phyloP scores from a whole-genome alignment of 2,329 filamentous ascomycete genomes.

The Graphiopsis chlorocephala region DNA sequence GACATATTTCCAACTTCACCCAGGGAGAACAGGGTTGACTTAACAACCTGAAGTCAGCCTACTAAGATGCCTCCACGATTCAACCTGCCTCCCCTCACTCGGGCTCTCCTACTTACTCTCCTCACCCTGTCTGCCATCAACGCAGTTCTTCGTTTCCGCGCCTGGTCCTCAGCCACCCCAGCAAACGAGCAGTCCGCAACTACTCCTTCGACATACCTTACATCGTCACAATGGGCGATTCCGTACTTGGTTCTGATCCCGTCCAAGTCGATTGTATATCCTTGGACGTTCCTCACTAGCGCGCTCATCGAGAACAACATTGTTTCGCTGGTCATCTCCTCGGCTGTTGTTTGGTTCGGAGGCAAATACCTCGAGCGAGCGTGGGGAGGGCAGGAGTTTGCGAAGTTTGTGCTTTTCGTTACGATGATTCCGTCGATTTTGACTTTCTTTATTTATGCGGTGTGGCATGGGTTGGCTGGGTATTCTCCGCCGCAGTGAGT shows the following conservation, averaged over 20 bases:
- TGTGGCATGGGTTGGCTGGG: conserved; percentile 66
- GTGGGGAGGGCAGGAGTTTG: conserved; percentile 89
- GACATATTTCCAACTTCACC: conserved; percentile 4
- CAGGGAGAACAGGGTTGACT: not conserved
- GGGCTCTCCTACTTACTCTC: conserved; percentile 72
- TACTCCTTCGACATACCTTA: conserved; percentile 36
- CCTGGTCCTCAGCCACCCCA: conserved; percentile 50
- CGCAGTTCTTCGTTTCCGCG: conserved; percentile 70
- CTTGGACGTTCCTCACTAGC: conserved; percentile 86
- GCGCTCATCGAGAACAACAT: conserved; percentile 92
- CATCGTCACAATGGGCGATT: conserved; percentile 39
- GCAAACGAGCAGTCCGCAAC: conserved; percentile 21
- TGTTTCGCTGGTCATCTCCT: conserved; percentile 76
- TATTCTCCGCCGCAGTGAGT: conserved; percentile 62
- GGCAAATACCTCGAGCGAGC: conserved; percentile 93
- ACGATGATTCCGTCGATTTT: conserved; percentile 77
- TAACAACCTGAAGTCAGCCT: not conserved
- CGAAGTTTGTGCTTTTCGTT: conserved; percentile 79
- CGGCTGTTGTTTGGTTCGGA: conserved; percentile 80
- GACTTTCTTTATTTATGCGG: conserved; percentile 68
- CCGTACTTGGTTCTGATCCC: conserved; percentile 88
- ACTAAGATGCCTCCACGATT: conserved; percentile 54
- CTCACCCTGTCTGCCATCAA: conserved; percentile 78
- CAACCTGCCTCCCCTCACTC: conserved; percentile 89
- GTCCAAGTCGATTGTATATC: conserved; percentile 77